Percentiles rank a stretch among this genome's conserved stretches.
Evolutionary conservation across 371 early-diverging fungal genomes (phyloP).

Genomic region (Apophysomyces sp.): DNA sequence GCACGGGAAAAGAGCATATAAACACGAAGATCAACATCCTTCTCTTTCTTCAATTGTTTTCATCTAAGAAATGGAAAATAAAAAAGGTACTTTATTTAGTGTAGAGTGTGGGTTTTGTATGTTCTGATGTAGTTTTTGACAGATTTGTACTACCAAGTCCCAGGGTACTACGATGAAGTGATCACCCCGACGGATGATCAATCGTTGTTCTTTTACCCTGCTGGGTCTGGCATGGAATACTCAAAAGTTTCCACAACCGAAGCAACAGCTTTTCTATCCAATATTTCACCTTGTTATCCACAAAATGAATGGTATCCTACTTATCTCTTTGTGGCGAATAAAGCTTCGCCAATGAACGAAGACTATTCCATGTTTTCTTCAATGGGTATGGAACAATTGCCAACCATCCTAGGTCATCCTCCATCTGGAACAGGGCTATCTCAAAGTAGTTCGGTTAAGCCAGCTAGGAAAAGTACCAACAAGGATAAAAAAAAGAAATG

Average conservation of each 20-base stretch:
- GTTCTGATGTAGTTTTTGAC: background rate
- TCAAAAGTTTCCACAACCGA: no score
- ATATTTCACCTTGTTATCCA: no score
- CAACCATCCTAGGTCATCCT: no score
- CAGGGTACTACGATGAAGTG: background rate
- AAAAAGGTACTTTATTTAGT: no score
- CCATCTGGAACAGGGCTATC: background rate
- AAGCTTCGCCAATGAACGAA: no score
- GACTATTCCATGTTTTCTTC: no score
- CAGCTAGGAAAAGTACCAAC: background rate
- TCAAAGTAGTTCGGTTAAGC: background rate
- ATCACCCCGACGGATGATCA: background rate
- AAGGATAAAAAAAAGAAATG: slow-evolving; percentile 50
- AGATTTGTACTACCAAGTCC: background rate
- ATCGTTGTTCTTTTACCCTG: background rate
- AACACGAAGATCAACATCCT: background rate
- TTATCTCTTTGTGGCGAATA: no score
- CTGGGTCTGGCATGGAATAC: background rate
- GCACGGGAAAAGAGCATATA: background rate
- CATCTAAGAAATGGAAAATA: no score
- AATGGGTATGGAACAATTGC: no score
- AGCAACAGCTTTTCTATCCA: no score
- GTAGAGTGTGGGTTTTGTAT: no score
- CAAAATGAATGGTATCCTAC: no score
- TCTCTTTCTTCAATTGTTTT: background rate